These are phyloP conservation scores for Umbelopsis sp. DNA, from an alignment of 192 early-diverging fungal genomes.

Conservation along the genomic window DNA sequence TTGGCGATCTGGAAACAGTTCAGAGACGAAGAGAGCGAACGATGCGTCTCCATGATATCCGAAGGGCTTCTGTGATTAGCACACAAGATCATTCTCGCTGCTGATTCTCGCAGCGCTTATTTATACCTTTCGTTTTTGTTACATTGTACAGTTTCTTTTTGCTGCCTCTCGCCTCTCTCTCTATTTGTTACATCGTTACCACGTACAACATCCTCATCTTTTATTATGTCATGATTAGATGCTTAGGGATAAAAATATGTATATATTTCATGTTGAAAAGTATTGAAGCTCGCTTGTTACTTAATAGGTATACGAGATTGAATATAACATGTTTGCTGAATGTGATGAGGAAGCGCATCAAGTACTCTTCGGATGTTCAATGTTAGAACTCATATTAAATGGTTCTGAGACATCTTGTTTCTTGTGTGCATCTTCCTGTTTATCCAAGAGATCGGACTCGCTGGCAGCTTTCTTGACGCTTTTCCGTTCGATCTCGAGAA, in stretches of 20 bases:
- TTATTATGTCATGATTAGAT: too few species aligned
- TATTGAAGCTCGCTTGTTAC: too few species aligned
- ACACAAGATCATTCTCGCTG: too few species aligned
- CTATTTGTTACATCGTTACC: too few species aligned
- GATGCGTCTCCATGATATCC: neutral
- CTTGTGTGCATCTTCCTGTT: neutral
- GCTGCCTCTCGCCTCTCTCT: too few species aligned
- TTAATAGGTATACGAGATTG: too few species aligned
- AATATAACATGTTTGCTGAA: neutral
- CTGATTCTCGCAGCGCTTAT: too few species aligned
- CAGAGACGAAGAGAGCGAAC: neutral
- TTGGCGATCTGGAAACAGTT: conserved; percentile 7
- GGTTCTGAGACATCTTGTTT: conserved; percentile 3
- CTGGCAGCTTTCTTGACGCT: conserved; percentile 9
- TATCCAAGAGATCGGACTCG: neutral
- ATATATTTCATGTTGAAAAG: too few species aligned
- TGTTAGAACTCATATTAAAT: neutral
- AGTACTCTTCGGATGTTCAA: neutral
- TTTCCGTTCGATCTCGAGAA: conserved; percentile 30
- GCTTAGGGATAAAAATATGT: too few species aligned
- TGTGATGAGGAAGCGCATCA: neutral
- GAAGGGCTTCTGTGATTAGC: neutral
- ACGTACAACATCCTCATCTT: too few species aligned
- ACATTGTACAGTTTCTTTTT: too few species aligned
- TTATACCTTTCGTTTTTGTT: too few species aligned